Evolutionary conservation across 192 early-diverging fungal species (phyloP).

Genomic region (Chytriomyces confervae): DNA sequence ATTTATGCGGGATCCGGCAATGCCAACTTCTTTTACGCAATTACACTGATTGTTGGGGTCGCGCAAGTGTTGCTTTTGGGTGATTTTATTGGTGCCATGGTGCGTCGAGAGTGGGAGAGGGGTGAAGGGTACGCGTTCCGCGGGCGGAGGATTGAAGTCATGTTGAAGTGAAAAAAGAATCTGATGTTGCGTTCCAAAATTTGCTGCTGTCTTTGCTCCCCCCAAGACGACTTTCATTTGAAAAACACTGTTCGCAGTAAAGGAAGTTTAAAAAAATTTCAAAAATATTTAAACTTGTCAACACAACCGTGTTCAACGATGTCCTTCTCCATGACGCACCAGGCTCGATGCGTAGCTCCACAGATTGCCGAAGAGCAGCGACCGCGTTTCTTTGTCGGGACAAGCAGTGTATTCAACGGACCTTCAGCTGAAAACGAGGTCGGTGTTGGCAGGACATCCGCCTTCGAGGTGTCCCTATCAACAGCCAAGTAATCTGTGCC

Average conservation of each 20-base stretch:
- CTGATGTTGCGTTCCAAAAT: too few relatives aligned
- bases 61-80: conserved; percentile 86
- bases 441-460: neutral
- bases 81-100: conserved; percentile 80
- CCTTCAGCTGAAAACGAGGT: conserved; percentile 68
- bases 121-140: conserved; percentile 54
- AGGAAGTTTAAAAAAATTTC: too few relatives aligned
- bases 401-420: conserved; percentile 48
- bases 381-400: conserved; percentile 77
- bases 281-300: too few relatives aligned
- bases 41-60: conserved; percentile 89
- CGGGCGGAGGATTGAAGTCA: conserved; percentile 53
- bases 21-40: conserved; percentile 98
- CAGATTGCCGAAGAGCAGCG: conserved; percentile 67
- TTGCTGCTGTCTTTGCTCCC: too few relatives aligned
- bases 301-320: neutral
- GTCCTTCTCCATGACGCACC: conserved; percentile 20
- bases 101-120: conserved; percentile 82
- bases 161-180: conserved; percentile 40
- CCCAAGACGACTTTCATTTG: too few relatives aligned
- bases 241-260: too few relatives aligned
- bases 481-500: neutral
- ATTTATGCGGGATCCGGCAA: conserved; percentile 95
- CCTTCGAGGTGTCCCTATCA: neutral
- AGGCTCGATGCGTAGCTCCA: conserved; percentile 55